Conservation (phyloP, 2,329 filamentous ascomycete genomes). For the Pseudogymnoascus sp. region DNA sequence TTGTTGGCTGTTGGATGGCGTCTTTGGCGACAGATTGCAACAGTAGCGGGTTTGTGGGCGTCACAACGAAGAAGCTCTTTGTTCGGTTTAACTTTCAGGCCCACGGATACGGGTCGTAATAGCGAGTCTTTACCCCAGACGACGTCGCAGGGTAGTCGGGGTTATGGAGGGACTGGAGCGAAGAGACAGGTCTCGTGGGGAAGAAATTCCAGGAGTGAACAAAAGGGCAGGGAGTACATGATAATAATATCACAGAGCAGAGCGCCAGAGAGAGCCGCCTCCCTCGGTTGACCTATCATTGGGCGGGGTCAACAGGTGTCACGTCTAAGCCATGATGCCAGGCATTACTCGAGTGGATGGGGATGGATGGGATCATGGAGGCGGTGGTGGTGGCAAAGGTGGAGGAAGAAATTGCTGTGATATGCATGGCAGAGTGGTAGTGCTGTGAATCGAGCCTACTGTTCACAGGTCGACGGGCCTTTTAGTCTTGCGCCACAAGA, state of each 20-base stretch:
- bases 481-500: conserved; percentile 8
- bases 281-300: background rate
- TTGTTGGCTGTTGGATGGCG: background rate
- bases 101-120: background rate
- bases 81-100: background rate
- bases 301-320: conserved; percentile 5
- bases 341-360: conserved; percentile 7
- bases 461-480: background rate
- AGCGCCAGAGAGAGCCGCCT: conserved; percentile 2
- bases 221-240: conserved; percentile 7
- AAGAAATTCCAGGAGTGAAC: conserved; percentile 6
- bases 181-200: background rate
- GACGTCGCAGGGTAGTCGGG: background rate
- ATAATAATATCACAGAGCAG: conserved; percentile 1
- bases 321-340: conserved; percentile 8
- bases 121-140: background rate
- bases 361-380: conserved; percentile 8
- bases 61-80: background rate
- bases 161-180: background rate
- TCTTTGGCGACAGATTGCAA: conserved; percentile 1
- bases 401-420: conserved; percentile 7
- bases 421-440: conserved; percentile 6
- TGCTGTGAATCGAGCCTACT: background rate
- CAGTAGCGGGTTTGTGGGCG: background rate
- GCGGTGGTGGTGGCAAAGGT: conserved; percentile 6